phyloP scores from a whole-genome alignment of 2,329 filamentous ascomycete species.

The Arachnomyces sp. region DNA sequence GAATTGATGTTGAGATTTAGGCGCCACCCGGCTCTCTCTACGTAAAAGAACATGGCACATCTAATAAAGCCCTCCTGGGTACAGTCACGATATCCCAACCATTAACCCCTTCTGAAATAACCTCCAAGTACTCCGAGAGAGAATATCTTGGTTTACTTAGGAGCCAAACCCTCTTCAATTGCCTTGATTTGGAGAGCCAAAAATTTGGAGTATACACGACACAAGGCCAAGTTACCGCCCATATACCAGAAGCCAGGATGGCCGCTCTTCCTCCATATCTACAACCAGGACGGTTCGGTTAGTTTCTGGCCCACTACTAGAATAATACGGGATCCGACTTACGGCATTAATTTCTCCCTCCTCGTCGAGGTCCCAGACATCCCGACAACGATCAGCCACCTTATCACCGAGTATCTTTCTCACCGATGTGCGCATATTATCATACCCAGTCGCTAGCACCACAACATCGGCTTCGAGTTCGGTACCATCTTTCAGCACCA shows the following conservation, averaged over 20 bases:
- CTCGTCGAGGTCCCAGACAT: constrained; percentile 53
- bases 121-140: too few relatives aligned
- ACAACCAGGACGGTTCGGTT: too few relatives aligned
- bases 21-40: too few relatives aligned
- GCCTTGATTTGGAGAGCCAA: constrained; percentile 45
- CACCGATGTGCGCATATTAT: constrained; percentile 59
- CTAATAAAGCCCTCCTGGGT: too few relatives aligned
- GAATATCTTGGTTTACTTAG: background rate
- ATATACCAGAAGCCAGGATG: constrained; percentile 60
- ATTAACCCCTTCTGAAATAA: too few relatives aligned
- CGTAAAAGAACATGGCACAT: too few relatives aligned
- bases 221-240: constrained; percentile 56
- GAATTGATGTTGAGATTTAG: too few relatives aligned
- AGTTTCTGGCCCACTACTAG: too few relatives aligned
- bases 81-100: too few relatives aligned
- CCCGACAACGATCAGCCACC: constrained; percentile 49
- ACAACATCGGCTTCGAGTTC: constrained; percentile 55
- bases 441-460: constrained; percentile 56
- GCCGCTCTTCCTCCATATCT: constrained; percentile 49
- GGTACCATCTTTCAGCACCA: constrained; percentile 47
- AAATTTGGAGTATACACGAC: constrained; percentile 50
- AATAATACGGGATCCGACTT: constrained; percentile 8
- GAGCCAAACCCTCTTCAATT: constrained; percentile 30
- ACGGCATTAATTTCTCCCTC: constrained; percentile 46
- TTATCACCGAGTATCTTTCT: constrained; percentile 54